Conservation (phyloP, 495 filamentous ascomycete genomes). For the Neurospora terricola region DNA sequence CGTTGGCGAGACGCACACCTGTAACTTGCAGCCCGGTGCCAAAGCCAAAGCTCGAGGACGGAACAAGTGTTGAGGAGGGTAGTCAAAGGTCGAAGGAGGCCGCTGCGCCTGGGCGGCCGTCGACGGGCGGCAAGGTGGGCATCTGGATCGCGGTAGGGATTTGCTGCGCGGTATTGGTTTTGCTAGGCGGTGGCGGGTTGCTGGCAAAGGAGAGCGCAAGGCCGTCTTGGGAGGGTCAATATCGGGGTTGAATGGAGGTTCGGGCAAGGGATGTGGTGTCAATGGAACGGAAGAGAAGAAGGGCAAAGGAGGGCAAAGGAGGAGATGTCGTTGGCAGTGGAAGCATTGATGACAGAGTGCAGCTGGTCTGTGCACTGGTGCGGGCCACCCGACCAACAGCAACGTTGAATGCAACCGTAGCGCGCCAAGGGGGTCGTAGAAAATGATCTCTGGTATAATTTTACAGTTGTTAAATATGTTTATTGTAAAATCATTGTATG, state of each 20-base stretch:
- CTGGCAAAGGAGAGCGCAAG: neutral
- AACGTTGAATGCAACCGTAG: no score
- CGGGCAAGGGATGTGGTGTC: neutral
- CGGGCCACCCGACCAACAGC: neutral
- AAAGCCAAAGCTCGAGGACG: no score
- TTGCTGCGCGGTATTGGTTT: neutral
- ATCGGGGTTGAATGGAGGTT: neutral
- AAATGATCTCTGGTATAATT: no score
- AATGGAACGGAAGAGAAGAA: neutral
- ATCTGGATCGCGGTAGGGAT: neutral
- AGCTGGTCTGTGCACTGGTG: neutral
- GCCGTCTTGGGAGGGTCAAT: neutral
- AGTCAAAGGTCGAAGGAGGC: no score
- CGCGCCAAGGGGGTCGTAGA: no score
- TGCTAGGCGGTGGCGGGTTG: neutral
- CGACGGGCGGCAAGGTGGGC: neutral
- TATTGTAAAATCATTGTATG: no score
- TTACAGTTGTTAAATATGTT: no score
- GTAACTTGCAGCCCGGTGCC: no score
- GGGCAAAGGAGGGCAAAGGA: neutral
- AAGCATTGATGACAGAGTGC: neutral
- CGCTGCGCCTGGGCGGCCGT: no score
- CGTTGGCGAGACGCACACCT: no score
- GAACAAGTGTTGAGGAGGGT: no score
- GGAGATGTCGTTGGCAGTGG: neutral